phyloP scores from a whole-genome alignment of 2,329 filamentous ascomycete genomes.

The Clonostachys rosea region DNA sequence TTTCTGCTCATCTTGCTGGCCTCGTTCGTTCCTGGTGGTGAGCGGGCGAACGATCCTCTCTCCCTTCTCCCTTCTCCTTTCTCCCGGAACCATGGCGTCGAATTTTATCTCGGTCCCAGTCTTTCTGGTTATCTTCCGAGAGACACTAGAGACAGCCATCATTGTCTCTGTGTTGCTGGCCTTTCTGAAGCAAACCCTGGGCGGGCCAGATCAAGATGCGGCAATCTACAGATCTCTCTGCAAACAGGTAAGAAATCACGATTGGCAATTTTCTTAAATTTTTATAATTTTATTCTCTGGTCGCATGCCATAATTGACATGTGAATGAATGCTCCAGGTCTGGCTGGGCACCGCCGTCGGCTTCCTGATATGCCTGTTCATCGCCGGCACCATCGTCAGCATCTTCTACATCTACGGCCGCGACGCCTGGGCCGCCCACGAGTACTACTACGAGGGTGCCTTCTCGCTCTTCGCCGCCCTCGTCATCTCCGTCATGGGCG shows the following conservation, averaged over 20 bases:
- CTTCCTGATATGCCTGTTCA: slow-evolving; percentile 57
- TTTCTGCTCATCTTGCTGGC: no score
- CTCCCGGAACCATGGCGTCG: slow-evolving; percentile 43
- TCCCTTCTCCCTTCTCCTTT: not conserved
- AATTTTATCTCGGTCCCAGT: slow-evolving; percentile 75
- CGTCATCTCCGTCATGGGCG: slow-evolving; percentile 80
- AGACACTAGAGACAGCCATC: slow-evolving; percentile 77
- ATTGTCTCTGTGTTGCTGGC: slow-evolving; percentile 81
- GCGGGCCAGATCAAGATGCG: slow-evolving; percentile 50
- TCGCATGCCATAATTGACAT: not conserved
- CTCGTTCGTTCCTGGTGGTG: no score
- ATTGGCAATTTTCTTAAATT: not conserved
- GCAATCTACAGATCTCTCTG: slow-evolving; percentile 58
- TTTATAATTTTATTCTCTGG: not conserved
- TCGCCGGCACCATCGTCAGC: slow-evolving; percentile 66
- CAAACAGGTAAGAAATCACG: slow-evolving; percentile 39
- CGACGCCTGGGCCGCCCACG: slow-evolving; percentile 62
- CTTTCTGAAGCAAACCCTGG: slow-evolving; percentile 72
- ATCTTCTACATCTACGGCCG: slow-evolving; percentile 66
- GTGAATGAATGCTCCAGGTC: slow-evolving; percentile 18
- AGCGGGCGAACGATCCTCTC: no score
- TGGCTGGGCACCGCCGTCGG: slow-evolving; percentile 65
- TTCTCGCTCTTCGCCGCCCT: slow-evolving; percentile 71
- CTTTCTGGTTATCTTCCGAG: slow-evolving; percentile 88
- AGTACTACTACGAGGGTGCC: slow-evolving; percentile 77